Percentiles rank a stretch among this genome's conserved stretches.
phyloP scores from a whole-genome alignment of 2,329 filamentous ascomycete species.

The Colletotrichum australisinense region DNA sequence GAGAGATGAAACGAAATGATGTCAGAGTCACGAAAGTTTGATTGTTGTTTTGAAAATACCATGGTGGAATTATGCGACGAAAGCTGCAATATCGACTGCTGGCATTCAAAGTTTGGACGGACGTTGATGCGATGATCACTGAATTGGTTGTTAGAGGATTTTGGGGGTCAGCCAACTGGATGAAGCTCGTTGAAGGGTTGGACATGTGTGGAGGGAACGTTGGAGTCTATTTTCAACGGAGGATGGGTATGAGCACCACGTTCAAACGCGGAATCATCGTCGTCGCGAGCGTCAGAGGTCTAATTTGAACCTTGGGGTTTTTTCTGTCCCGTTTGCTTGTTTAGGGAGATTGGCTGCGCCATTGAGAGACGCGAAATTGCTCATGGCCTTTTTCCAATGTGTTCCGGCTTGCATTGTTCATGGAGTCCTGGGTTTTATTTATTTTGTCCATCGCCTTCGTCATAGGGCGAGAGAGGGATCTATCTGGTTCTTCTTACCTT shows the following conservation, averaged over 20 bases:
- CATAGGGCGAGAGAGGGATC: not conserved
- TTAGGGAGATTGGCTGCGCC: not conserved
- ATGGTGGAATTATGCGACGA: slow-evolving; percentile 4
- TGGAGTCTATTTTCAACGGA: too few species aligned
- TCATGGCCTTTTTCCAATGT: not conserved
- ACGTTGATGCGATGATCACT: not conserved
- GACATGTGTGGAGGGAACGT: too few species aligned
- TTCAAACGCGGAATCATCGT: too few species aligned
- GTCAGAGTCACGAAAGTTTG: slow-evolving; percentile 8
- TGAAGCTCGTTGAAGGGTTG: not conserved
- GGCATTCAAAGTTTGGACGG: not conserved
- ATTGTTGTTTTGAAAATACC: slow-evolving; percentile 8
- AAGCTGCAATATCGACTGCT: not conserved
- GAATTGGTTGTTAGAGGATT: too few species aligned
- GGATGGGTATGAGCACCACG: too few species aligned
- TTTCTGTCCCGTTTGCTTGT: too few species aligned
- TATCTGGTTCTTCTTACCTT: not conserved
- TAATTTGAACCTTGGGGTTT: too few species aligned
- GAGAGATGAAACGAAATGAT: slow-evolving; percentile 9
- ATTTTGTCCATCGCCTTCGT: not conserved
- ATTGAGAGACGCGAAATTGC: not conserved
- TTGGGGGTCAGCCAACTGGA: too few species aligned
- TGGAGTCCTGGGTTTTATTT: not conserved
- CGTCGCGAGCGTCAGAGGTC: too few species aligned
- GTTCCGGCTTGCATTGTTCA: slow-evolving; percentile 5